Conservation (phyloP, 257 asterid genomes). For the Gynochthodes officinalis region DNA sequence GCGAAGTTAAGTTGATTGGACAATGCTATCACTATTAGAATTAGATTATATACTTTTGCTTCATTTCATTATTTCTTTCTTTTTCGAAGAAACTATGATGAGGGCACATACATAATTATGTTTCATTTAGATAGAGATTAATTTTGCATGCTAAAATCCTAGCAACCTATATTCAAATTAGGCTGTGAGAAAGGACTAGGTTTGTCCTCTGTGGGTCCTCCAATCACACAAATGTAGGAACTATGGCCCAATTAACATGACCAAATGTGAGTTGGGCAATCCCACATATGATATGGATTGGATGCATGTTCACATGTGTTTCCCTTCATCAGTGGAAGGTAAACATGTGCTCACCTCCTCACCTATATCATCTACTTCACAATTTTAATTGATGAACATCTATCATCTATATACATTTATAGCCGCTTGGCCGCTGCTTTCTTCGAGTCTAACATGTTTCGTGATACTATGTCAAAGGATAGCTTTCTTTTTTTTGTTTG, state of each 20-base stretch:
- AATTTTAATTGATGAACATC: neutral
- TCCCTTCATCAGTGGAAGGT: slow-evolving; percentile 40
- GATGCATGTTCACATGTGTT: slow-evolving; percentile 36
- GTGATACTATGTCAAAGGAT: slow-evolving; percentile 17
- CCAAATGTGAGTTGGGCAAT: slow-evolving; percentile 7
- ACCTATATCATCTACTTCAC: neutral
- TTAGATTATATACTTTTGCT: neutral
- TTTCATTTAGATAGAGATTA: too few relatives aligned
- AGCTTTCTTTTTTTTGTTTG: slow-evolving; percentile 28
- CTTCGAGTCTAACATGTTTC: slow-evolving; percentile 22
- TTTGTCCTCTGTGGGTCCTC: slow-evolving; percentile 24
- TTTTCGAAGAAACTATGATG: neutral
- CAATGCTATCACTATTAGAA: slow-evolving; percentile 20
- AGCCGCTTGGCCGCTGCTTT: slow-evolving; percentile 24
- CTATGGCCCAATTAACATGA: slow-evolving; percentile 5
- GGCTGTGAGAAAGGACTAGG: neutral
- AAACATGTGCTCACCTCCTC: slow-evolving; percentile 45
- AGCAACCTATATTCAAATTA: neutral
- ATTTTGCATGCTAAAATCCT: too few relatives aligned
- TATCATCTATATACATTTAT: neutral
- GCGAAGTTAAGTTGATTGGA: slow-evolving; percentile 37
- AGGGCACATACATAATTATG: too few relatives aligned
- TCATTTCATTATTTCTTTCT: neutral
- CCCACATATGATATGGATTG: slow-evolving; percentile 17
- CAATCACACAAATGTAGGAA: slow-evolving; percentile 5